phyloP scores from a whole-genome alignment of 1,284 basidiomycete genomes.

The Fistulina hepatica region DNA sequence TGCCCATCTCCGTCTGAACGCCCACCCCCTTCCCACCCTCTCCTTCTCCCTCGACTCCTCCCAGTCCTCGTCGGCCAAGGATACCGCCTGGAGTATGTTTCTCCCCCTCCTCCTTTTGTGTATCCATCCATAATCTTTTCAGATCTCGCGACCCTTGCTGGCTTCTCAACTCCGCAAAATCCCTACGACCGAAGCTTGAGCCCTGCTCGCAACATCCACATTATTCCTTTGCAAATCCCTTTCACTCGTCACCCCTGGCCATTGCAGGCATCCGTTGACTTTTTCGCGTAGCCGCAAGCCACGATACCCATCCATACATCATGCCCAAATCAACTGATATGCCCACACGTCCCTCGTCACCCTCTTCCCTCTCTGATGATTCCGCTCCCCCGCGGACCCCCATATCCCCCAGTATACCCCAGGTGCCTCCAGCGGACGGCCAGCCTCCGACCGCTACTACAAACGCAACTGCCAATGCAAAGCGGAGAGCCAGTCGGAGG shows the following conservation, averaged over 20 bases:
- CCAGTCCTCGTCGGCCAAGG: not conserved
- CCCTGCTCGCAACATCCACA: not conserved
- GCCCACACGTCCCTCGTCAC: not conserved
- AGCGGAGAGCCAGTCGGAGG: conserved; percentile 57
- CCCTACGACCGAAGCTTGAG: conserved; percentile 1
- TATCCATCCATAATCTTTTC: not conserved
- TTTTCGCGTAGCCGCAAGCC: not conserved
- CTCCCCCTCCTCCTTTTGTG: not conserved
- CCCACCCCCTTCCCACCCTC: not conserved
- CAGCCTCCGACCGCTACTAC: too few relatives aligned
- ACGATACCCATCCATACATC: not conserved
- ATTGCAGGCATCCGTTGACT: not conserved
- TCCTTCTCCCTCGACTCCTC: not conserved
- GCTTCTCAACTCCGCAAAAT: not conserved
- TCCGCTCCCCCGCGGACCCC: not conserved
- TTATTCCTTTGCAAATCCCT: not conserved
- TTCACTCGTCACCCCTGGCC: not conserved
- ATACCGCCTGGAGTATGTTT: conserved; percentile 1
- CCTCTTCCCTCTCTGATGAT: not conserved
- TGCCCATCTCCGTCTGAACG: too few relatives aligned
- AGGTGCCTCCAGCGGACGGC: too few relatives aligned
- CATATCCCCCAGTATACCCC: not conserved
- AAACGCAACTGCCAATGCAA: not conserved
- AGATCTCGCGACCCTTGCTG: conserved; percentile 1
- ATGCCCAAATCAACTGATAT: not conserved